Evolutionary conservation across 2,329 filamentous ascomycete genomes (phyloP).

Genomic region (Ophiocordyceps camponoti-leonardi): DNA sequence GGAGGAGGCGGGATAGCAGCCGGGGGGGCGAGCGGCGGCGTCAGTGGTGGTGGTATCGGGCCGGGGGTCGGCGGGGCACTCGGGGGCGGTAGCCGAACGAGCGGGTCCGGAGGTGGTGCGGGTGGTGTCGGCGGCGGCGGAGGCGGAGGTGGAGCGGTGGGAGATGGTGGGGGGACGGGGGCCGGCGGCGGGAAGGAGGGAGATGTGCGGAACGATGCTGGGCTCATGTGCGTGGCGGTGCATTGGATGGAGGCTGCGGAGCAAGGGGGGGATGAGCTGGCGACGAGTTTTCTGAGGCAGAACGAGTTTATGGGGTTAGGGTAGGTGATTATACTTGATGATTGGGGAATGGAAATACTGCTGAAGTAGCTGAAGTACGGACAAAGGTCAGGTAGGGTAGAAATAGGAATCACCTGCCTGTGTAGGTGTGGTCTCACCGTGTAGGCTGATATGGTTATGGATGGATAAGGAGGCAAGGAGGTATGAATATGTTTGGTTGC

Average conservation of each 20-base stretch:
- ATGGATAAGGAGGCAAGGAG: no score
- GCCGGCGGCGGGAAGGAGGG: constrained; percentile 19
- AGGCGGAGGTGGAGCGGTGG: constrained; percentile 3
- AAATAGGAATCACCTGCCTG: no score
- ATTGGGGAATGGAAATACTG: no score
- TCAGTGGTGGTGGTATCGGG: constrained; percentile 7
- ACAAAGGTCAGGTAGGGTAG: no score
- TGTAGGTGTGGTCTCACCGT: no score
- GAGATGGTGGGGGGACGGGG: constrained; percentile 7
- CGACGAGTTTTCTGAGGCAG: constrained; percentile 66
- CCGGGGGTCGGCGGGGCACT: constrained; percentile 5
- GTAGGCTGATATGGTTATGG: no score
- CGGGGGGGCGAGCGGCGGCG: constrained; percentile 8
- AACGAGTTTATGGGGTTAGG: constrained; percentile 23
- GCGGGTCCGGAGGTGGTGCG: not conserved
- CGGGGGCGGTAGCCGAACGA: not conserved
- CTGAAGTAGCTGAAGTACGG: no score
- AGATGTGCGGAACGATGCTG: constrained; percentile 56
- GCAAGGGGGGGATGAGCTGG: constrained; percentile 70
- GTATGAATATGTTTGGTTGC: no score
- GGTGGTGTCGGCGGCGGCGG: not conserved
- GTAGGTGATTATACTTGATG: constrained; percentile 6
- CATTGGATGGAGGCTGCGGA: constrained; percentile 95
- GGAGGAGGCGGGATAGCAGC: constrained; percentile 8
- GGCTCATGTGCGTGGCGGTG: constrained; percentile 81